Evolutionary conservation across 2,329 filamentous ascomycete species (phyloP), one percentile per base, ranked within the genome.

Genomic region (Fonsecaea erecta): DNA sequence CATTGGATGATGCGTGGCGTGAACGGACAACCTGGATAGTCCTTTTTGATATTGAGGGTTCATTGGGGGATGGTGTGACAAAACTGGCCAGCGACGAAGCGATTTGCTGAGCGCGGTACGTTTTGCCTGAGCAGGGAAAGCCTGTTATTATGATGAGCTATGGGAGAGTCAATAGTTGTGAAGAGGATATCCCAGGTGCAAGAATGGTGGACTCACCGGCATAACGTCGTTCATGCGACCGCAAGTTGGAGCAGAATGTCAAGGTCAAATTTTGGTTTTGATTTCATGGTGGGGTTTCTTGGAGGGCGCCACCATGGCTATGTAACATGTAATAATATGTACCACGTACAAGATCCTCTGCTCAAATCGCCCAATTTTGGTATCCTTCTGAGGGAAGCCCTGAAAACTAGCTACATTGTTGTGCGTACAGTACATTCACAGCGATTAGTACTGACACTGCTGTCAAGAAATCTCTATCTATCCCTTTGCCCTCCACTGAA

Each of bases 91-190:
- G 71, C 52, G 78, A 76, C 64, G 80, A 72, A 60, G 83, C 78
- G 60, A 89, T 80, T 75, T 89, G 86, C 51, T 78, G 74, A 67
- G 85, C 83, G 73, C 87, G 85, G 71, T 86, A 79, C 12, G 85
- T 87, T 71, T 89, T 87, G 72, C 87, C 87, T 71, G 85, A 85
- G 69, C 83, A 86, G 55, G 87, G 87, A 74, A 85, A 88, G 68
- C 86, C 86, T 68, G 86, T 87, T 66, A 88, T 78, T 63, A 87
- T 80, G 65, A 88, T 81, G 72, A 88, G 83, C 86, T 88, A 72
- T 18, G 43, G 43, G 26, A 3, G 40, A 37, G 56, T 54, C 30
- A 55, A 60, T 24, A 5, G 28, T n/a, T 30, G 37, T 54, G 62
- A 52, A 35, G 52, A 28, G 46, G 16, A 35, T 14, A 56, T 30